Evolutionary conservation across 371 early-diverging fungal genomes (phyloP), one percentile per base, ranked within the genome.

Genomic region (Saksenaea vasiformis): DNA sequence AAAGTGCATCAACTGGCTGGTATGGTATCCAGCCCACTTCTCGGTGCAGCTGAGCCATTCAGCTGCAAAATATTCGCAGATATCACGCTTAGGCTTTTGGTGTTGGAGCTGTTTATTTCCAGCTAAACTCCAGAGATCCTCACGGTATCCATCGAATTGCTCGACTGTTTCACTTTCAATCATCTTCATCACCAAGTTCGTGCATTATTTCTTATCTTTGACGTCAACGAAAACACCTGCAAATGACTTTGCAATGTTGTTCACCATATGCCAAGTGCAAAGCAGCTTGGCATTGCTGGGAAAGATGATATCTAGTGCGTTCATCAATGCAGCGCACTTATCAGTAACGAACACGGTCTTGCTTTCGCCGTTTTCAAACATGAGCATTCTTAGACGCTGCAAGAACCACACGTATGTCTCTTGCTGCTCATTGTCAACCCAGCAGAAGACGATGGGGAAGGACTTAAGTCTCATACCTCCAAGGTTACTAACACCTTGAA

Each of bases 401-500:
- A 15, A 39, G 17, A 64, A 41, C 58, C 58, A 38, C 5, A 36
- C 34, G 26, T 64, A 64, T 9, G 58, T 44, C 22, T 43, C 51
- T 1, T 43, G n/a, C 7, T 15, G 27, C 15, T 64, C 64, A 11
- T 57, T 22, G 19, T 22, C n/a, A 37, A 57, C 36, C 64, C 64
- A 64, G 9, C 26, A 28, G 39, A 10, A 57, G 37, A 58, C 64
- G 37, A 64, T 53, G 38, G 5, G 14, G 37, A 64, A 57, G 9
- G 65, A 31, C 9, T 64, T 64, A n/a, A 64, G 27, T 7, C n/a
- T 9, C 15, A 43, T 41, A 17, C 24, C 27, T 5, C 62, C 58
- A 36, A 58, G 47, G 44, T 63, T 63, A 1, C 56, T 39, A 24
- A 55, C 17, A 3, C 56, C 51, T n/a, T 56, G 24, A 28, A 63